phyloP scores from a whole-genome alignment of 1,139 yeast species.

The Kodamaea anthophila region DNA sequence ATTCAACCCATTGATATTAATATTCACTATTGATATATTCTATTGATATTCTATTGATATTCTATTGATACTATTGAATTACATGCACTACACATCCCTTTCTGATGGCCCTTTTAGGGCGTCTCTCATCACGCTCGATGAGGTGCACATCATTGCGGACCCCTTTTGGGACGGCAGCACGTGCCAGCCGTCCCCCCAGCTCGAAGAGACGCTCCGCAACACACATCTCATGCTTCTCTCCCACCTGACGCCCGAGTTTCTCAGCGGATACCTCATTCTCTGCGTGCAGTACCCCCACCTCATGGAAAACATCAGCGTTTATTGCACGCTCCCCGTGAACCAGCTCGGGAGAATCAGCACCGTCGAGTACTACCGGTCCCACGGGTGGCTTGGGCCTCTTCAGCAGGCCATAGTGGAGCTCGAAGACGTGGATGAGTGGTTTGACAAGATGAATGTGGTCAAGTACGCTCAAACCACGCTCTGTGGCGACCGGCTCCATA shows the following conservation, averaged over 20 bases:
- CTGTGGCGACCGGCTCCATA: slow-evolving; percentile 48
- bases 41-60: no score
- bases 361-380: slow-evolving; percentile 68
- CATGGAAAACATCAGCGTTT: slow-evolving; percentile 65
- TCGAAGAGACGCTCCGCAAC: slow-evolving; percentile 40
- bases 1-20: no score
- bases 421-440: slow-evolving; percentile 72
- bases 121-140: slow-evolving; percentile 39
- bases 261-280: slow-evolving; percentile 75
- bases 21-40: no score
- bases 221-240: slow-evolving; percentile 71
- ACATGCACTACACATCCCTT: not conserved
- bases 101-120: slow-evolving; percentile 33
- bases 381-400: slow-evolving; percentile 73
- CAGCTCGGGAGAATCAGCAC: slow-evolving; percentile 84
- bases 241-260: slow-evolving; percentile 75
- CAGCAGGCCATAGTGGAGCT: slow-evolving; percentile 55
- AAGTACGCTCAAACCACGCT: slow-evolving; percentile 78
- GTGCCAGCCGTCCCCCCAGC: slow-evolving; percentile 28
- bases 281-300: slow-evolving; percentile 55
- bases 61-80: no score
- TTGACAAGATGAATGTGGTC: slow-evolving; percentile 60
- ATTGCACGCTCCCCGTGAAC: slow-evolving; percentile 82
- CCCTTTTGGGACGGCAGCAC: slow-evolving; percentile 63
- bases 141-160: slow-evolving; percentile 54